Evolutionary conservation across 2,329 filamentous ascomycete species (phyloP).

Genomic region (Talaromyces atroroseus): DNA sequence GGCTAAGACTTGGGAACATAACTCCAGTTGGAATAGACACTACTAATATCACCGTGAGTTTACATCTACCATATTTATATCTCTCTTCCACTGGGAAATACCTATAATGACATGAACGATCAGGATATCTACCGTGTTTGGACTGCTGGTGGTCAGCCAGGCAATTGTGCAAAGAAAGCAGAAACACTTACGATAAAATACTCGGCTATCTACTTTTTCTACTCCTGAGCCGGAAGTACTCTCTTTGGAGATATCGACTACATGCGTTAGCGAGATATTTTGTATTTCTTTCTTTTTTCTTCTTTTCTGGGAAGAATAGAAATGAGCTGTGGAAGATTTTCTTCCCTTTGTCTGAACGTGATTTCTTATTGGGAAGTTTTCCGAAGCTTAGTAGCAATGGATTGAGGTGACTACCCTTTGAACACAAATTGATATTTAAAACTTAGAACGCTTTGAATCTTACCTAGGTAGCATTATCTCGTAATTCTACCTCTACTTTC

Average conservation of each 20-base stretch:
- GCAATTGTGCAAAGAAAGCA: conserved; percentile 25
- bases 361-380: neutral
- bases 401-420: neutral
- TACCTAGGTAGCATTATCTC: too few relatives aligned
- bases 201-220: conserved; percentile 42
- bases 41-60: too few relatives aligned
- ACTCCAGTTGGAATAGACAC: too few relatives aligned
- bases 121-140: conserved; percentile 40
- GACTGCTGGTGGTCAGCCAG: conserved; percentile 33
- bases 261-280: too few relatives aligned
- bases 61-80: too few relatives aligned
- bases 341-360: neutral
- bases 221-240: neutral
- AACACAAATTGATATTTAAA: neutral
- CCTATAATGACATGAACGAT: neutral
- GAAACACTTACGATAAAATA: conserved; percentile 31
- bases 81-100: neutral
- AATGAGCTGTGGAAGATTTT: too few relatives aligned
- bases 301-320: too few relatives aligned
- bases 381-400: neutral
- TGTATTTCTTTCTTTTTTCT: too few relatives aligned
- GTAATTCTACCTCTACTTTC: neutral
- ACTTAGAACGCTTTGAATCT: too few relatives aligned
- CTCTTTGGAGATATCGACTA: neutral
- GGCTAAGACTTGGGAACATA: conserved; percentile 28